Percentiles rank a stretch among this genome's conserved stretches.
Conservation (phyloP, 2,329 filamentous ascomycete species). For the Epichloe gansuensis region DNA sequence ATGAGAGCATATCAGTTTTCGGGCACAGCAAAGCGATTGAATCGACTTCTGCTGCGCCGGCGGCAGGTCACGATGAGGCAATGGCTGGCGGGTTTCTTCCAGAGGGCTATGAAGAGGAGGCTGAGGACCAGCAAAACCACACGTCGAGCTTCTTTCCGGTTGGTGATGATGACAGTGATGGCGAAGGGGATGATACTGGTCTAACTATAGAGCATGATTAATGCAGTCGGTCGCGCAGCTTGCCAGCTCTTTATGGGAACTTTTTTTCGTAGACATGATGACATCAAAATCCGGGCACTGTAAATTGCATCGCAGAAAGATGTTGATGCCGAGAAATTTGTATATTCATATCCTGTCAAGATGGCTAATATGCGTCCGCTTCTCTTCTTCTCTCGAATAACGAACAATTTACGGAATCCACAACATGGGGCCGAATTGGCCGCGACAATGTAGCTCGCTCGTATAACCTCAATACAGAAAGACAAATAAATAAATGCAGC, state of each 20-base stretch:
- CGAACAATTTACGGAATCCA: too few relatives aligned
- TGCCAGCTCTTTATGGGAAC: neutral
- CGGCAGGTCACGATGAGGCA: constrained; percentile 29
- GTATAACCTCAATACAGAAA: too few relatives aligned
- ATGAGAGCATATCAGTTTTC: constrained; percentile 38
- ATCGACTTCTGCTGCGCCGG: constrained; percentile 8
- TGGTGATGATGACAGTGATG: constrained; percentile 29
- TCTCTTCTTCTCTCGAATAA: too few relatives aligned
- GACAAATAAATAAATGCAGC: neutral
- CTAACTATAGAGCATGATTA: constrained; percentile 21
- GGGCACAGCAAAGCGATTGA: constrained; percentile 30
- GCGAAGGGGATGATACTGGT: constrained; percentile 20
- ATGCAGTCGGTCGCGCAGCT: neutral
- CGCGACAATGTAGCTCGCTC: too few relatives aligned
- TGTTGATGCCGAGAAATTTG: too few relatives aligned
- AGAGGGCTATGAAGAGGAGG: constrained; percentile 40
- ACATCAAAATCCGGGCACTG: too few relatives aligned
- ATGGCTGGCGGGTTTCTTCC: constrained; percentile 50
- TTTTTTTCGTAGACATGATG: too few relatives aligned
- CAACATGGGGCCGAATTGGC: too few relatives aligned
- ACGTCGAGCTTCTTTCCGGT: constrained; percentile 37
- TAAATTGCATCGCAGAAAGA: neutral
- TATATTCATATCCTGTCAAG: too few relatives aligned
- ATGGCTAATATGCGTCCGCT: too few relatives aligned
- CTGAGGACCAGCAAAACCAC: constrained; percentile 21